These are phyloP conservation scores for Yarrowia keelungensis DNA, from an alignment of 805 yeast genomes.

Conservation along the genomic window DNA sequence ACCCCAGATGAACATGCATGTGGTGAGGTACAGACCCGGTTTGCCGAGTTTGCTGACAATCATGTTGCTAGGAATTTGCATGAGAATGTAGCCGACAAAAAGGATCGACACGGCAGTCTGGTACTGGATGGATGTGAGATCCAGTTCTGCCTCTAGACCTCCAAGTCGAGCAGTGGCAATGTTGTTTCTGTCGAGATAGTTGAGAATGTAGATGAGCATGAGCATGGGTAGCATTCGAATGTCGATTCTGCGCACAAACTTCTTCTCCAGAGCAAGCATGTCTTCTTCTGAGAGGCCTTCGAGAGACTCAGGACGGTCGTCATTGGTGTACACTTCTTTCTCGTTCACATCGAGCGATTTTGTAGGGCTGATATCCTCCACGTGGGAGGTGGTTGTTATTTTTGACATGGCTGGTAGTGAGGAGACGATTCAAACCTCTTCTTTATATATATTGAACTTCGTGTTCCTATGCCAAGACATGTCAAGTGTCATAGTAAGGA, in stretches of 20 bases:
- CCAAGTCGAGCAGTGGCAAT: conserved; percentile 51
- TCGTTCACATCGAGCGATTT: neutral
- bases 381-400: conserved; percentile 2
- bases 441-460: no score
- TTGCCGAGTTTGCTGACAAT: conserved; percentile 41
- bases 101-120: conserved; percentile 54
- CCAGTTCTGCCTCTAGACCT: conserved; percentile 50
- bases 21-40: conserved; percentile 59
- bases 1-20: conserved; percentile 60
- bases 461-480: no score
- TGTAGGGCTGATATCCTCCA: neutral
- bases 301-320: conserved; percentile 4
- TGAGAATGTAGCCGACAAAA: conserved; percentile 52
- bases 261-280: conserved; percentile 41
- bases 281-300: neutral
- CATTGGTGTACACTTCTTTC: neutral
- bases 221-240: conserved; percentile 50
- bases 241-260: conserved; percentile 58
- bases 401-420: neutral
- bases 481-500: no score
- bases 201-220: conserved; percentile 48
- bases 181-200: conserved; percentile 51
- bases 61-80: conserved; percentile 49
- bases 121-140: conserved; percentile 52
- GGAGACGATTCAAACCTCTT: no score